Evolutionary conservation across 306 rosid genomes (phyloP).

Genomic region (Cucumis cinereus): DNA sequence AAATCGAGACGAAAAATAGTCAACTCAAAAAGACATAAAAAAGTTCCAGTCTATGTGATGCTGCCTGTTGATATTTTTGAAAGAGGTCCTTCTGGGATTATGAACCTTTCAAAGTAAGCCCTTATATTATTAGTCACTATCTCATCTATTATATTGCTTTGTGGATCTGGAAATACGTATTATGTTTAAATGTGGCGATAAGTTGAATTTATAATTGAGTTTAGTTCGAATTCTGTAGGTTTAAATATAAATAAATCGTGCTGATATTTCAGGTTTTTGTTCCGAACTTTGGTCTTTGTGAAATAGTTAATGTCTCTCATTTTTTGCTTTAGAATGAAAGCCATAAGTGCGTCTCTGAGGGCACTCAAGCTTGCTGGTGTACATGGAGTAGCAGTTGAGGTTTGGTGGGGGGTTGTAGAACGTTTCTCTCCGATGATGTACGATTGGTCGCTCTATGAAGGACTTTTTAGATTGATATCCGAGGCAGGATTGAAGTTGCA

Average conservation of each 20-base stretch:
- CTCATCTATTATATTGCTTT: background rate
- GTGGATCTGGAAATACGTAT: background rate
- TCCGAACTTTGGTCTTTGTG: background rate
- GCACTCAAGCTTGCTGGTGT: conserved; percentile 34
- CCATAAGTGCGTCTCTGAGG: conserved; percentile 21
- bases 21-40: conserved; percentile 8
- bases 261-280: background rate
- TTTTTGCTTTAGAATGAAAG: conserved; percentile 22
- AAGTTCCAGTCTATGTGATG: conserved; percentile 22
- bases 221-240: background rate
- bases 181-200: too few relatives aligned
- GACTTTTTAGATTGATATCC: conserved; percentile 21
- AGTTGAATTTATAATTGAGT: background rate
- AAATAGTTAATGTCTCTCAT: conserved; percentile 1
- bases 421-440: conserved; percentile 23
- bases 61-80: conserved; percentile 22
- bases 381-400: conserved; percentile 33
- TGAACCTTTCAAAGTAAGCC: conserved; percentile 17
- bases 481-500: conserved; percentile 26
- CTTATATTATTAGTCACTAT: background rate
- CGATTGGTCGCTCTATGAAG: conserved; percentile 24
- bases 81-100: conserved; percentile 14
- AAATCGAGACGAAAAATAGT: conserved; percentile 14
- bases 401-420: conserved; percentile 33
- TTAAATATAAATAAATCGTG: background rate